phyloP scores from a whole-genome alignment of 345 rosid genomes.

The Triadica sebifera region DNA sequence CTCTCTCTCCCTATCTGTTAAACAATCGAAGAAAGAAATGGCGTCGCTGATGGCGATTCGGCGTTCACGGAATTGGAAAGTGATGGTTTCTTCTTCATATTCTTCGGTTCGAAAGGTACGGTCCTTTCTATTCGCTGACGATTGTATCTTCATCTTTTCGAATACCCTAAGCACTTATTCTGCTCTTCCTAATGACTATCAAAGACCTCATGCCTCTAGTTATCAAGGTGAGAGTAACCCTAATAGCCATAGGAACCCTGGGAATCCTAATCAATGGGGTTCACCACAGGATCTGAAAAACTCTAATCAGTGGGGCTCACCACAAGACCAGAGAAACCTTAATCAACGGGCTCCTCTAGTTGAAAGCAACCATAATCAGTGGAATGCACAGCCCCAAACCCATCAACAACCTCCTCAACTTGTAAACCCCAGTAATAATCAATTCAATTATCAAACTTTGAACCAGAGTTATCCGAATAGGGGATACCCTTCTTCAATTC shows the following conservation, averaged over 20 bases:
- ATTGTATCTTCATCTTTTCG: not conserved
- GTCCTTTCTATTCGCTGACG: not conserved
- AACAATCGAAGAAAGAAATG: conserved; percentile 2
- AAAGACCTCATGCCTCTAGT: not conserved
- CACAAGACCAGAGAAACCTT: conserved; percentile 18
- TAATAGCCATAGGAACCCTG: not conserved
- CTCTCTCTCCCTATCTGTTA: too few relatives aligned
- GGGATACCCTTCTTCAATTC: conserved; percentile 6
- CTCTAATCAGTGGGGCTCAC: not conserved
- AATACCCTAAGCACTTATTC: conserved; percentile 18
- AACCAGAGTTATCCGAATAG: conserved; percentile 8
- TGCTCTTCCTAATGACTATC: conserved; percentile 16
- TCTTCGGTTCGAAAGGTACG: conserved; percentile 15
- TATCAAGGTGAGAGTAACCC: conserved; percentile 11
- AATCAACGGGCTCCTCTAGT: conserved; percentile 34
- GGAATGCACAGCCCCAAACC: conserved; percentile 29
- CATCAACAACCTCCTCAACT: conserved; percentile 28
- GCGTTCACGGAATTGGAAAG: not conserved
- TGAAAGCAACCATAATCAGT: conserved; percentile 27
- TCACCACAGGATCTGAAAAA: too few relatives aligned
- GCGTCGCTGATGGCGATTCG: conserved; percentile 23
- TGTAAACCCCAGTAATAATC: conserved; percentile 28
- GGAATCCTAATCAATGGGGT: not conserved
- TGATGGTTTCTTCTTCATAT: not conserved
- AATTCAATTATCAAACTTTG: conserved; percentile 13